Evolutionary conservation across 768 basidiomycete genomes (phyloP).

Genomic region (Tulasnella sp.): DNA sequence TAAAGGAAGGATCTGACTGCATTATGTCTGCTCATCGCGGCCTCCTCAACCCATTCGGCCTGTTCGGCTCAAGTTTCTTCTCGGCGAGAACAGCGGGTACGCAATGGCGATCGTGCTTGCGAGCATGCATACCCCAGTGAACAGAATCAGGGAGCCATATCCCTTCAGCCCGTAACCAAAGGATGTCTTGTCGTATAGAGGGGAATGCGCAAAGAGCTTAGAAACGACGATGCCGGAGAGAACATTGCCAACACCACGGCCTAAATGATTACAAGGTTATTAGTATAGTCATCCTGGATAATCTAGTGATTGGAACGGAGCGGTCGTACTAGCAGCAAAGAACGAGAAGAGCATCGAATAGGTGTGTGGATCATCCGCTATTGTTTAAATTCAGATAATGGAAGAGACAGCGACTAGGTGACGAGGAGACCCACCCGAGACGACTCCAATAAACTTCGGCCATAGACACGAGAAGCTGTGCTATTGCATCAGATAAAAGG

Average conservation of each 20-base stretch:
- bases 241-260: background rate
- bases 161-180: background rate
- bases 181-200: background rate
- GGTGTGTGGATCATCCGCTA: background rate
- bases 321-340: background rate
- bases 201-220: background rate
- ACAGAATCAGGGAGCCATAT: conserved; percentile 10
- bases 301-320: background rate
- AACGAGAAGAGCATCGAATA: background rate
- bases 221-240: background rate
- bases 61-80: too few relatives aligned
- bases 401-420: background rate
- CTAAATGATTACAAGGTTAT: background rate
- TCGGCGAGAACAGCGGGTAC: conserved; percentile 4
- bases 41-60: too few relatives aligned
- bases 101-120: conserved; percentile 5
- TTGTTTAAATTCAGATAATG: too few relatives aligned
- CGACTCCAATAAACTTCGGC: conserved; percentile 9
- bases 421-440: background rate
- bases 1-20: too few relatives aligned
- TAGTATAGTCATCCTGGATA: background rate
- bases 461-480: conserved; percentile 10
- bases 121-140: background rate
- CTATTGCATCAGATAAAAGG: background rate
- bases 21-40: too few relatives aligned